Conservation (phyloP, 208 protist genomes). For the Trypanosoma vivax region DNA sequence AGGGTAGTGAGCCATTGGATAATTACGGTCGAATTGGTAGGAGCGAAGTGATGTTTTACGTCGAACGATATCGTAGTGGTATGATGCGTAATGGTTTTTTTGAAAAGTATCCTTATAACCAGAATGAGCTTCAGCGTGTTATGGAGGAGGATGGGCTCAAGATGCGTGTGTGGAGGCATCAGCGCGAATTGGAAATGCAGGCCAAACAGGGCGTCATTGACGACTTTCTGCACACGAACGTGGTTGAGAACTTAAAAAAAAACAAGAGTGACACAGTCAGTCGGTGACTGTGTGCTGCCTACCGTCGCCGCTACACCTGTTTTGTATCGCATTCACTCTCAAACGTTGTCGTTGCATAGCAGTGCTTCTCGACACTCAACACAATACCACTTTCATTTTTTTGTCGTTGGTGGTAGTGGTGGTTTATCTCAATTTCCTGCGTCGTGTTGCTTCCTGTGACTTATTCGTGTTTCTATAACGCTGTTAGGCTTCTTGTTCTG, state of each 20-base stretch:
- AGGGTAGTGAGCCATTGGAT: conserved; percentile 51
- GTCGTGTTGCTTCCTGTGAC: not conserved
- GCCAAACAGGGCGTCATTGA: conserved; percentile 67
- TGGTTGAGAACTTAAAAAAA: conserved; percentile 25
- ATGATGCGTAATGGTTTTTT: conserved; percentile 68
- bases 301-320: no score
- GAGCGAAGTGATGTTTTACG: conserved; percentile 76
- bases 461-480: not conserved
- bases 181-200: conserved; percentile 66
- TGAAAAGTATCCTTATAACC: conserved; percentile 75
- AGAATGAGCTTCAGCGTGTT: conserved; percentile 55
- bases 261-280: not conserved
- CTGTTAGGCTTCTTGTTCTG: not conserved
- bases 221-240: conserved; percentile 53
- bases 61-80: conserved; percentile 59
- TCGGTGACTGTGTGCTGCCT: not conserved
- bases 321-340: no score
- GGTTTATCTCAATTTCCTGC: no score
- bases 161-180: conserved; percentile 83
- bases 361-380: no score
- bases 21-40: conserved; percentile 51
- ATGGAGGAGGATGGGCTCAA: conserved; percentile 69
- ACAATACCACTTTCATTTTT: no score
- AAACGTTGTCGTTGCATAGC: no score
- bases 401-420: no score